Percentiles rank a stretch among this genome's conserved stretches.
Conservation (phyloP, 495 filamentous ascomycete species). For the Penicillium paradoxum region DNA sequence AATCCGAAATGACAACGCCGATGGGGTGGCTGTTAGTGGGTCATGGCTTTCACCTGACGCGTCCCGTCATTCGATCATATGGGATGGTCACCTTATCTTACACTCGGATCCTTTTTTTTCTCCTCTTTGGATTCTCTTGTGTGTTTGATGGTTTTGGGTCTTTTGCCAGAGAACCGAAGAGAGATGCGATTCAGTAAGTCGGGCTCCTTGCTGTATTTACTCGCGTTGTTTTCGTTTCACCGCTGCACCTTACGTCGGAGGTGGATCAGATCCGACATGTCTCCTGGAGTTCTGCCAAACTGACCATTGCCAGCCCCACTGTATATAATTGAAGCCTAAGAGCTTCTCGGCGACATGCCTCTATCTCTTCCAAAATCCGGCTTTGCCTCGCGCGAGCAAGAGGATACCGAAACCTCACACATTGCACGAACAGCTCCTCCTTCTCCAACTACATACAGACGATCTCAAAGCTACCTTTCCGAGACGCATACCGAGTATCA, state of each 20-base stretch:
- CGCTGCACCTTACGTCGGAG: not conserved
- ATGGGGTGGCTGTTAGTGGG: not conserved
- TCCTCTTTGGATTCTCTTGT: not conserved
- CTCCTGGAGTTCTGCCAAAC: not conserved
- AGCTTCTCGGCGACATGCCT: conserved; percentile 24
- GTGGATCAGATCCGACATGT: not conserved
- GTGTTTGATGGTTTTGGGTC: not conserved
- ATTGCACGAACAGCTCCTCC: conserved; percentile 35
- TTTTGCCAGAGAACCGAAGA: not conserved
- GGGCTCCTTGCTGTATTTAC: not conserved
- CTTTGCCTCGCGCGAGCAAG: conserved; percentile 17
- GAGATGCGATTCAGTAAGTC: conserved; percentile 2
- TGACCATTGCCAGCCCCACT: conserved; percentile 1
- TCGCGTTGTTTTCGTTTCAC: not conserved
- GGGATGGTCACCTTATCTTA: not conserved
- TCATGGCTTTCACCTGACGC: conserved; percentile 12
- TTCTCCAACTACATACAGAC: conserved; percentile 33
- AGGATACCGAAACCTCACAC: conserved; percentile 12
- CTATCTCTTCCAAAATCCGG: conserved; percentile 23
- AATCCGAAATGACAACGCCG: not conserved
- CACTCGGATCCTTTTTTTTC: not conserved
- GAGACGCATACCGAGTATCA: conserved; percentile 38
- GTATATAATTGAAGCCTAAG: conserved; percentile 4
- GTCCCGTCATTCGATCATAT: conserved; percentile 5
- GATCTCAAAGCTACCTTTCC: conserved; percentile 31